phyloP scores from a whole-genome alignment of 257 asterid species.

The Agastache rugosa region DNA sequence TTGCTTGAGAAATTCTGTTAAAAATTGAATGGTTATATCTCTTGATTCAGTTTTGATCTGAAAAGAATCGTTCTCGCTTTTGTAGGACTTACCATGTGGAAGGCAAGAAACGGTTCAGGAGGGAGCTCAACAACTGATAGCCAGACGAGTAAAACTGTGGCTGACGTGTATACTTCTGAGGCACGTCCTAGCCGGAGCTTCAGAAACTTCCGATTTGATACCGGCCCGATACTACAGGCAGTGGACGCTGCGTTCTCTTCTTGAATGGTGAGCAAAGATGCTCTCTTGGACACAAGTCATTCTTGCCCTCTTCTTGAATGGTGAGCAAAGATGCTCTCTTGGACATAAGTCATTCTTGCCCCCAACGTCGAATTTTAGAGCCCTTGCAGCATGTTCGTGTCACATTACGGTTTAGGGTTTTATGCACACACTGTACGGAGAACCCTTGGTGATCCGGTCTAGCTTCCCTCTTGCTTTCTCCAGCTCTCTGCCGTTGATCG shows the following conservation, averaged over 20 bases:
- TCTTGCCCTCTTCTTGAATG: constrained; percentile 46
- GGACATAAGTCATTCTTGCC: constrained; percentile 21
- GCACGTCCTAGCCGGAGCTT: constrained; percentile 62
- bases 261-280: constrained; percentile 31
- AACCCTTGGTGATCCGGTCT: constrained; percentile 27
- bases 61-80: constrained; percentile 13
- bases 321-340: constrained; percentile 9
- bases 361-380: not conserved
- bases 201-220: constrained; percentile 75
- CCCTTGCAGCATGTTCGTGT: not conserved
- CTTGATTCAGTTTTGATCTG: constrained; percentile 1
- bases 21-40: not conserved
- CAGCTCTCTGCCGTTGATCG: not conserved
- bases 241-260: constrained; percentile 65
- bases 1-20: not conserved
- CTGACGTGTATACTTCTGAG: constrained; percentile 45
- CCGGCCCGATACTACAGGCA: constrained; percentile 61
- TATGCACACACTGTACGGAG: constrained; percentile 44
- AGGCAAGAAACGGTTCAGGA: constrained; percentile 65
- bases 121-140: constrained; percentile 58
- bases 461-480: not conserved
- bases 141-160: constrained; percentile 55
- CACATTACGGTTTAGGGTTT: not conserved
- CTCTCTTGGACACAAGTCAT: no score
- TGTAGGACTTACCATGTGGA: constrained; percentile 78